Conservation (phyloP, 2,329 filamentous ascomycete genomes). For the Hirsutella thompsonii region DNA sequence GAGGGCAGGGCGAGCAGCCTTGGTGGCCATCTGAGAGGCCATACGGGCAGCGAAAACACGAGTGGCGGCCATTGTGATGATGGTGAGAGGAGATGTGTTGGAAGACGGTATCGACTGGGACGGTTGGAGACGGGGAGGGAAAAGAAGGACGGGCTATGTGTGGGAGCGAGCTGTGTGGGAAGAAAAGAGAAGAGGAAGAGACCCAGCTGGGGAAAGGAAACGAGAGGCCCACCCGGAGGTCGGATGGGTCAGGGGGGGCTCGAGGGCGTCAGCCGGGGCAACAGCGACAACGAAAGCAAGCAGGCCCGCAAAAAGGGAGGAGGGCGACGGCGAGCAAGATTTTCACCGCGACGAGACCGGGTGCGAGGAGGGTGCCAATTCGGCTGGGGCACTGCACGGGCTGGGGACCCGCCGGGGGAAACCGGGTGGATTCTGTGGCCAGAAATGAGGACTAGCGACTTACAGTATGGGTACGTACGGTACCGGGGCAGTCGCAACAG, state of each 20-base stretch:
- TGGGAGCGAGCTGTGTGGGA: conserved; percentile 17
- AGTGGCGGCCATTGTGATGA: conserved; percentile 68
- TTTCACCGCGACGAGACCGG: conserved; percentile 11
- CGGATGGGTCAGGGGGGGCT: conserved; percentile 17
- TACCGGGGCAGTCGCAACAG: too few relatives aligned
- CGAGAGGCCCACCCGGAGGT: conserved; percentile 21
- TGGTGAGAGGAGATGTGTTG: conserved; percentile 19
- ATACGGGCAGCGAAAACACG: conserved; percentile 68
- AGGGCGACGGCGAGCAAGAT: conserved; percentile 15
- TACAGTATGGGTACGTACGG: conserved; percentile 2
- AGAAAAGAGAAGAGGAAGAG: conserved; percentile 27
- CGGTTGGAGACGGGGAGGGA: conserved; percentile 17
- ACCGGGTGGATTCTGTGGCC: conserved; percentile 16
- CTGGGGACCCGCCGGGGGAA: conserved; percentile 19
- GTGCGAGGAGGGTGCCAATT: conserved; percentile 14
- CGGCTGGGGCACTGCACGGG: conserved; percentile 11
- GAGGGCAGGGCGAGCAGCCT: conserved; percentile 66
- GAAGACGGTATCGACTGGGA: conserved; percentile 17
- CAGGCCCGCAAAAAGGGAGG: background rate
- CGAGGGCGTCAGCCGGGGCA: conserved; percentile 21
- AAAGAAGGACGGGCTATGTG: conserved; percentile 7
- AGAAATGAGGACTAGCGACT: conserved; percentile 11
- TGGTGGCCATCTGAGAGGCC: conserved; percentile 63
- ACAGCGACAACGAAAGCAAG: conserved; percentile 3
- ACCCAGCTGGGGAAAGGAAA: conserved; percentile 20